Evolutionary conservation across 225 moss, liverwort and hornwort species (phyloP).

Genomic region (Sphagnum contortum): DNA sequence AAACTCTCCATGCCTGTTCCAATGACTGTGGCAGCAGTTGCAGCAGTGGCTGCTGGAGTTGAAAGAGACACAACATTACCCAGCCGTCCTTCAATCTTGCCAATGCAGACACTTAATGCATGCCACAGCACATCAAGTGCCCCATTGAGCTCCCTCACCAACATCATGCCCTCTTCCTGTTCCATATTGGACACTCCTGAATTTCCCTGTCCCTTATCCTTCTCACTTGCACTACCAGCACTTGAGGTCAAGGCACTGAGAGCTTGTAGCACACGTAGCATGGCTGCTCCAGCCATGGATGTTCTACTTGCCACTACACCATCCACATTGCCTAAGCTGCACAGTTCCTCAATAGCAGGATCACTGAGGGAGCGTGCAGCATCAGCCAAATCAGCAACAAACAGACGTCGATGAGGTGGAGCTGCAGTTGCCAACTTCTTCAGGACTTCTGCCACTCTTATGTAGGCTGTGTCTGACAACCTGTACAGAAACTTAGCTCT

Average conservation of each 20-base stretch:
- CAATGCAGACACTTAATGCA: conserved; percentile 72
- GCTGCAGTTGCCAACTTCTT: conserved; percentile 91
- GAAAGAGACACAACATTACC: conserved; percentile 46
- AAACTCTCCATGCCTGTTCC: conserved; percentile 53
- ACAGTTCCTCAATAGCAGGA: conserved; percentile 76
- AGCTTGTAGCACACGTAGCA: conserved; percentile 84
- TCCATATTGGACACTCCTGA: conserved; percentile 52
- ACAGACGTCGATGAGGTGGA: conserved; percentile 68
- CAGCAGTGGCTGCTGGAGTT: conserved; percentile 37
- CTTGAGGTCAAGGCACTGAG: conserved; percentile 73
- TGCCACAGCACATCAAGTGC: conserved; percentile 80
- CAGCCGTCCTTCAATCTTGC: conserved; percentile 71
- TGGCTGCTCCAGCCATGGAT: conserved; percentile 86
- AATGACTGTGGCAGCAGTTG: conserved; percentile 40
- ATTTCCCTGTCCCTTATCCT: conserved; percentile 15
- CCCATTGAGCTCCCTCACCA: conserved; percentile 72
- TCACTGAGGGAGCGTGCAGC: conserved; percentile 63
- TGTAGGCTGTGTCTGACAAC: conserved; percentile 77
- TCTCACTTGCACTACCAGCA: conserved; percentile 27
- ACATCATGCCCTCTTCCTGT: conserved; percentile 62
- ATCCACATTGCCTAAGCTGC: conserved; percentile 67
- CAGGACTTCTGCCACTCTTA: conserved; percentile 81
- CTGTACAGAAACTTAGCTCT: conserved; percentile 25
- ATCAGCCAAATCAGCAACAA: conserved; percentile 75
- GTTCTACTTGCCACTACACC: conserved; percentile 61